phyloP scores from a whole-genome alignment of 495 filamentous ascomycete species.

The Aspergillus leporis region DNA sequence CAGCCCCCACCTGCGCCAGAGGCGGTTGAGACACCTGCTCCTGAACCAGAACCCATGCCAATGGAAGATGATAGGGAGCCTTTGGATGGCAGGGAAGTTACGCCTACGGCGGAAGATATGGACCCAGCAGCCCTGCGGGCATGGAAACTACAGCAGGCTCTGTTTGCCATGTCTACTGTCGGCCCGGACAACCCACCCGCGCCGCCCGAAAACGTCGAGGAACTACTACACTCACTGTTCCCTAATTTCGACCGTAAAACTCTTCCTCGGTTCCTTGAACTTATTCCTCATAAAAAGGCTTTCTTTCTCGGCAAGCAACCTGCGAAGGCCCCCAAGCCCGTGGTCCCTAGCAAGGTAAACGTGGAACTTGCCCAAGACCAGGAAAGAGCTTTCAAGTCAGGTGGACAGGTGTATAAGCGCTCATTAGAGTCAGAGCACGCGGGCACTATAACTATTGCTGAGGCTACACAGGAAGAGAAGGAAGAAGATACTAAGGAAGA shows the following conservation, averaged over 20 bases:
- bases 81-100: constrained; percentile 28
- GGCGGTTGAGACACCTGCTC: constrained; percentile 25
- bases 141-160: constrained; percentile 52
- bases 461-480: constrained; percentile 53
- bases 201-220: constrained; percentile 62
- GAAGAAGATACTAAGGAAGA: constrained; percentile 60
- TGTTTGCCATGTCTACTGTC: constrained; percentile 50
- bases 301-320: constrained; percentile 69
- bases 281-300: constrained; percentile 74
- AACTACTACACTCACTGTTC: constrained; percentile 67
- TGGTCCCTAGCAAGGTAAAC: constrained; percentile 82
- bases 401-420: constrained; percentile 56
- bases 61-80: constrained; percentile 39
- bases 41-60: constrained; percentile 32
- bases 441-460: constrained; percentile 58
- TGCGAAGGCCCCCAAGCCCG: constrained; percentile 71
- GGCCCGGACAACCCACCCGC: constrained; percentile 50
- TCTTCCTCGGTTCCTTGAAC: constrained; percentile 66
- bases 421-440: constrained; percentile 55
- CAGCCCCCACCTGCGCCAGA: constrained; percentile 27
- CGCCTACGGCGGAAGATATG: constrained; percentile 42
- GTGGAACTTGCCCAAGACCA: constrained; percentile 81
- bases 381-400: constrained; percentile 73
- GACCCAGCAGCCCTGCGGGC: constrained; percentile 45
- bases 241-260: constrained; percentile 68